These are phyloP conservation scores for Epichloe sp. DNA, from an alignment of 2,329 filamentous ascomycete genomes.

Conservation along the genomic window DNA sequence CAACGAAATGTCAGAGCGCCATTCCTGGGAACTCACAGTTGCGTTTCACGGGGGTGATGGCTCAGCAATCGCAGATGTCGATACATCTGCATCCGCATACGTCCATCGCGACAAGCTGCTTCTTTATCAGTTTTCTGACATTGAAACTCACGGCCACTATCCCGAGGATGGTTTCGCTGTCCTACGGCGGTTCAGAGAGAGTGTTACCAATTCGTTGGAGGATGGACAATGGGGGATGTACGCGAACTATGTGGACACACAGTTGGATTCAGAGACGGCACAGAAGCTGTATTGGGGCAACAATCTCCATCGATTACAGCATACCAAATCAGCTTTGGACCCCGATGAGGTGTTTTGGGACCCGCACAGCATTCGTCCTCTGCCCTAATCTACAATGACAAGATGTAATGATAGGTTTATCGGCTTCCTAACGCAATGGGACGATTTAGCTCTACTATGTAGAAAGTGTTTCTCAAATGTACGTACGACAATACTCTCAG, in stretches of 20 bases:
- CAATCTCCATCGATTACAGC: constrained; percentile 22
- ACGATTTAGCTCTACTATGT: too few species aligned
- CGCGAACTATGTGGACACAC: constrained; percentile 40
- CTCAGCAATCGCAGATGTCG: constrained; percentile 21
- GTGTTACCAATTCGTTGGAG: constrained; percentile 20
- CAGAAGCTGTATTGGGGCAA: constrained; percentile 35
- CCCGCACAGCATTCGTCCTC: constrained; percentile 1
- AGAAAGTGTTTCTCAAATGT: too few species aligned
- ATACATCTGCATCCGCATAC: constrained; percentile 20
- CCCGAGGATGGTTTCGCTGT: constrained; percentile 27
- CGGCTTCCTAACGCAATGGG: too few species aligned
- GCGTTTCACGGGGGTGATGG: constrained; percentile 21
- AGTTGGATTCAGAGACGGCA: constrained; percentile 30
- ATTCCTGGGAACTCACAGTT: constrained; percentile 8
- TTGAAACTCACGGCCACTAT: constrained; percentile 19
- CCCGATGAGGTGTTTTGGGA: constrained; percentile 24
- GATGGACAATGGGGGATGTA: constrained; percentile 33
- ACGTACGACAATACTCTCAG: too few species aligned
- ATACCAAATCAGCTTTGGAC: constrained; percentile 27
- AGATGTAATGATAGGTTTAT: too few species aligned
- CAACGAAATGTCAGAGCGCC: constrained; percentile 3
- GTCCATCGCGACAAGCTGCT: constrained; percentile 31
- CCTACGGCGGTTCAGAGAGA: constrained; percentile 14
- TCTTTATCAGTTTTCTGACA: constrained; percentile 37
- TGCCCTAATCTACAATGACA: background rate